Evolutionary conservation across 257 asterid species (phyloP).

Genomic region (Salvia miltiorrhiza): DNA sequence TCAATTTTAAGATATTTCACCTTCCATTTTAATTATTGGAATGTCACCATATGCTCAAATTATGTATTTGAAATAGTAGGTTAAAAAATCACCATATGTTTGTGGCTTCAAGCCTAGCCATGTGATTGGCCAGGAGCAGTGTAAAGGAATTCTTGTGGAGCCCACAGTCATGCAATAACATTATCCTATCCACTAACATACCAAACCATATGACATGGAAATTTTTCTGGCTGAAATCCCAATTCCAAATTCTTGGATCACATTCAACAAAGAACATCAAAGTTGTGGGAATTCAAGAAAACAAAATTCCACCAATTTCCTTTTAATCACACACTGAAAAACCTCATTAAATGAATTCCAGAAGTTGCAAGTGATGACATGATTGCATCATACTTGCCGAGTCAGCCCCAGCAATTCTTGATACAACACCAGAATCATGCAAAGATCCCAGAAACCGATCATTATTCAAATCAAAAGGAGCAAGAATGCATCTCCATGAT

Average conservation of each 20-base stretch:
- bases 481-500: slow-evolving; percentile 55
- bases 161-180: slow-evolving; percentile 31
- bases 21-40: too few species aligned
- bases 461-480: slow-evolving; percentile 37
- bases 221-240: slow-evolving; percentile 39
- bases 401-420: slow-evolving; percentile 43
- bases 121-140: background rate
- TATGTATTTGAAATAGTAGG: too few species aligned
- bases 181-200: slow-evolving; percentile 67
- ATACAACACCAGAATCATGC: slow-evolving; percentile 30
- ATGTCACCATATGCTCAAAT: too few species aligned
- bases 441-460: slow-evolving; percentile 35
- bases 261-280: background rate
- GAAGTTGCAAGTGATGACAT: background rate
- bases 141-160: slow-evolving; percentile 13
- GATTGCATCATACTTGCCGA: slow-evolving; percentile 41
- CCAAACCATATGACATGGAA: slow-evolving; percentile 36
- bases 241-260: slow-evolving; percentile 47
- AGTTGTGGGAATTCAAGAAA: background rate
- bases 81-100: too few species aligned
- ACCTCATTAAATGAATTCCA: background rate
- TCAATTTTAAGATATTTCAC: too few species aligned
- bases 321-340: background rate
- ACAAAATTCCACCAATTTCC: background rate
- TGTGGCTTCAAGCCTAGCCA: background rate